A percentile compares a stretch with the other conserved stretches of the same genome.
phyloP scores from a whole-genome alignment of 768 basidiomycete genomes.

The Mycena olivaceomarginata region DNA sequence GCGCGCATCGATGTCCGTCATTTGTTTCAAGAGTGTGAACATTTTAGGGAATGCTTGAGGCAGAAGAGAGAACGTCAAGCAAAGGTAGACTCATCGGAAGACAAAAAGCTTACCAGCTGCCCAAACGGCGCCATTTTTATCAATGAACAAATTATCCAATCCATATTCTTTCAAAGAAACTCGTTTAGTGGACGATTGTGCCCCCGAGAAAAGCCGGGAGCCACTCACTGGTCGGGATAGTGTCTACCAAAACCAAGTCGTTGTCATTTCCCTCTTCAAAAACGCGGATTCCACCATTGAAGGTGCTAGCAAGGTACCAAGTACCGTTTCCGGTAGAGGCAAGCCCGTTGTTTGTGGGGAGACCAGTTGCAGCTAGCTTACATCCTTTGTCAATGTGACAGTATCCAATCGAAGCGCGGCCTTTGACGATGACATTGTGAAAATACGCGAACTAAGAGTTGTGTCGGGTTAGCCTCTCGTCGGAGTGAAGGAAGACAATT shows the following conservation, averaged over 20 bases:
- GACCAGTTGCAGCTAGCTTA: slow-evolving; percentile 30
- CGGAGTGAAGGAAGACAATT: slow-evolving; percentile 24
- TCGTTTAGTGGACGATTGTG: slow-evolving; percentile 25
- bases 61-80: slow-evolving; percentile 28
- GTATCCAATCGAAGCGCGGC: slow-evolving; percentile 29
- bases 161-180: slow-evolving; percentile 27
- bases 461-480: slow-evolving; percentile 23
- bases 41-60: slow-evolving; percentile 31
- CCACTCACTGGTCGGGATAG: slow-evolving; percentile 30
- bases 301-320: slow-evolving; percentile 32
- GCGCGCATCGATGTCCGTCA: slow-evolving; percentile 28
- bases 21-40: slow-evolving; percentile 23
- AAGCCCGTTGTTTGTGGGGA: slow-evolving; percentile 27
- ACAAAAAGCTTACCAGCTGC: slow-evolving; percentile 30
- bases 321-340: slow-evolving; percentile 31
- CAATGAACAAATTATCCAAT: slow-evolving; percentile 30
- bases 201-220: slow-evolving; percentile 19
- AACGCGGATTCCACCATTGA: slow-evolving; percentile 30
- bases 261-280: slow-evolving; percentile 32
- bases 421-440: slow-evolving; percentile 27
- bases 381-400: slow-evolving; percentile 32
- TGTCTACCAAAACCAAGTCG: slow-evolving; percentile 28
- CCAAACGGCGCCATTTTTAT: slow-evolving; percentile 31
- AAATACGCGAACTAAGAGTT: slow-evolving; percentile 29
- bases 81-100: slow-evolving; percentile 23